These are phyloP conservation scores for Draba incana DNA, from an alignment of 345 rosid species.

Conservation along the genomic window DNA sequence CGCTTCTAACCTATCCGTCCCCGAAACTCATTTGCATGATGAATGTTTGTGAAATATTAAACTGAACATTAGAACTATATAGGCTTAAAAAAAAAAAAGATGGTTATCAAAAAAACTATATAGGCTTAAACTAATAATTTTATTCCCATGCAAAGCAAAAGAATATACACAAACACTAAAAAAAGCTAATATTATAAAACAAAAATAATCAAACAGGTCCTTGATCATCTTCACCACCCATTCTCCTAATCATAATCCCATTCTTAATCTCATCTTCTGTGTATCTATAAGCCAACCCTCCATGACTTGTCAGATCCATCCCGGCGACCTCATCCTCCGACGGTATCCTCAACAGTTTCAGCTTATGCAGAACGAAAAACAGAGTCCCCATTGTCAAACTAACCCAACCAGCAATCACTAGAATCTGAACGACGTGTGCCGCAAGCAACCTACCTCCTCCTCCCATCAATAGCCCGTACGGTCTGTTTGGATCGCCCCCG, in stretches of 20 bases:
- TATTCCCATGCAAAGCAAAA: conserved; percentile 21
- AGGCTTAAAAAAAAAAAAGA: no score
- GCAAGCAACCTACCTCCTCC: conserved; percentile 48
- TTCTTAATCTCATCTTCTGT: conserved; percentile 35
- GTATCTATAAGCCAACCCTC: conserved; percentile 44
- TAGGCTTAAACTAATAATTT: not conserved
- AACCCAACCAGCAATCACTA: conserved; percentile 45
- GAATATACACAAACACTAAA: not conserved
- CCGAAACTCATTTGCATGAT: no score
- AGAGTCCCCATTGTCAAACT: conserved; percentile 50
- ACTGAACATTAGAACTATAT: no score
- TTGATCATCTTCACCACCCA: conserved; percentile 9
- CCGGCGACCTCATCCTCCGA: conserved; percentile 48
- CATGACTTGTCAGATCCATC: conserved; percentile 51
- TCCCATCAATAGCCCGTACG: conserved; percentile 49
- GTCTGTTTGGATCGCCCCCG: conserved; percentile 42
- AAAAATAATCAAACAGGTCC: conserved; percentile 1
- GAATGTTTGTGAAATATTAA: no score
- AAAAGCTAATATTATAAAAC: not conserved
- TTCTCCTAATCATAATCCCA: conserved; percentile 33
- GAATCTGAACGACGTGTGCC: conserved; percentile 47
- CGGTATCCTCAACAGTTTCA: conserved; percentile 47
- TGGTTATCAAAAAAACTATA: not conserved
- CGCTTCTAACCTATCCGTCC: no score
- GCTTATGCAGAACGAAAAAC: conserved; percentile 38